Base-by-base conservation (phyloP, 495 filamentous ascomycete species). In the Cladorrhinum samala region DNA sequence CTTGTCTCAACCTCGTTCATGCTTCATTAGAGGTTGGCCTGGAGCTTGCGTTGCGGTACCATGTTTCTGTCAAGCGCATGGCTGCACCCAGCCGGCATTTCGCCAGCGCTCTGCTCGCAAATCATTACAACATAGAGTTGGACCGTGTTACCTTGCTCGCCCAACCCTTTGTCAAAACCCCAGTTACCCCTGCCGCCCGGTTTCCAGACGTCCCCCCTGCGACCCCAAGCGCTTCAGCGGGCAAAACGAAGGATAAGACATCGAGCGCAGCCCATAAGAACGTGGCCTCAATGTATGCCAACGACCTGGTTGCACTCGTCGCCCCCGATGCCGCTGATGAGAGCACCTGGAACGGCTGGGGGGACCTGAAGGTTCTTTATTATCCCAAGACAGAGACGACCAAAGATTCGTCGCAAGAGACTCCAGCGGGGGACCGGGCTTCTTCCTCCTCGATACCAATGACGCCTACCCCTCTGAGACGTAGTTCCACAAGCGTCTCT, bases 41-140 rank as follows among this genome's bases (percentile, higher is more conserved):
- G 30, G 86, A 89, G 61, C 77, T 97, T 48, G 92, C 94, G 3
- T 87, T 95, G 69, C 79, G 94, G 49, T 99, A 96, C 58, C 84
- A 95, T 68, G 90, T 89, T 3, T 88, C 88, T 2, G 82, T 89
- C 41, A 85, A 89, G 68, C 83, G 90, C 53, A 70, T 81, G 49
- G 67, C 68, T 9, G 76, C 77, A 39, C 64, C 80, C 20, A 76
- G 77, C 23, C 71, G 79, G 41, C 76, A 83, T 52, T 71, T 88
- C n/a, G 88, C 85, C 68, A 78, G 80, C 40, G 79, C 82, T 46
- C 70, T 96, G 42, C 71, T 98, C 38, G 80, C 83, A 37, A 87
- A 85, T 43, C 92, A 97, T 66, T 98, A 96, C 75, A 91, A 91
- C 60, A 91, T 98, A 68, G 88, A 95, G 61, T 77, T 97, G 24